Conservation (phyloP, 176 grass and related monocot genomes). For the Musa itinerans region DNA sequence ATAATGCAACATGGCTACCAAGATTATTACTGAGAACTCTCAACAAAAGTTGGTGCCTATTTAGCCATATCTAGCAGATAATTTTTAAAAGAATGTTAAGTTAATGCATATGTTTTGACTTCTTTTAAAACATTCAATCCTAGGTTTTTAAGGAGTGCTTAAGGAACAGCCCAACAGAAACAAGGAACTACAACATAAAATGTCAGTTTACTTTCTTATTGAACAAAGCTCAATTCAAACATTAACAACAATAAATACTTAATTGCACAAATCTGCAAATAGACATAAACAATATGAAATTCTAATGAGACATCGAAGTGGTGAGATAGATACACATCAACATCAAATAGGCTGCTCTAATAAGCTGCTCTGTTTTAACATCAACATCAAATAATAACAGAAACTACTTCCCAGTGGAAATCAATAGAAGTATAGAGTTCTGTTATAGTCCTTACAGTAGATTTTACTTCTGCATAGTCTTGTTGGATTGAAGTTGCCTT, state of each 20-base stretch:
- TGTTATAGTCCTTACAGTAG: constrained; percentile 32
- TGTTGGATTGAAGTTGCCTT: constrained; percentile 97
- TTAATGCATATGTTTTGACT: neutral
- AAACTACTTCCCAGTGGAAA: neutral
- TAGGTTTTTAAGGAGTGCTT: neutral
- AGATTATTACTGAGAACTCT: neutral
- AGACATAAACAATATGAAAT: too few species aligned
- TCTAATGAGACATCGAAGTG: too few species aligned
- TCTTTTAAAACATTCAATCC: neutral
- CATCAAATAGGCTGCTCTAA: too few species aligned
- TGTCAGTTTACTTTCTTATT: neutral
- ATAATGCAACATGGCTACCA: neutral
- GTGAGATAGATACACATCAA: too few species aligned
- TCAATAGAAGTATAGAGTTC: neutral
- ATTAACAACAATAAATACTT: neutral
- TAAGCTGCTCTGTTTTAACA: too few species aligned
- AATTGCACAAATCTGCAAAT: neutral
- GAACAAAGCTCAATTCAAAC: neutral
- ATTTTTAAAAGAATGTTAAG: neutral
- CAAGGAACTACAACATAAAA: neutral
- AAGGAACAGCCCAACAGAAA: neutral
- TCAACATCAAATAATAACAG: too few species aligned
- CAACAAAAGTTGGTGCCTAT: neutral
- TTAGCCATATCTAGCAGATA: neutral
- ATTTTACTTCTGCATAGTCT: constrained; percentile 95